phyloP scores from a whole-genome alignment of 75 land plant genomes.

The Selaginella moellendorffii region DNA sequence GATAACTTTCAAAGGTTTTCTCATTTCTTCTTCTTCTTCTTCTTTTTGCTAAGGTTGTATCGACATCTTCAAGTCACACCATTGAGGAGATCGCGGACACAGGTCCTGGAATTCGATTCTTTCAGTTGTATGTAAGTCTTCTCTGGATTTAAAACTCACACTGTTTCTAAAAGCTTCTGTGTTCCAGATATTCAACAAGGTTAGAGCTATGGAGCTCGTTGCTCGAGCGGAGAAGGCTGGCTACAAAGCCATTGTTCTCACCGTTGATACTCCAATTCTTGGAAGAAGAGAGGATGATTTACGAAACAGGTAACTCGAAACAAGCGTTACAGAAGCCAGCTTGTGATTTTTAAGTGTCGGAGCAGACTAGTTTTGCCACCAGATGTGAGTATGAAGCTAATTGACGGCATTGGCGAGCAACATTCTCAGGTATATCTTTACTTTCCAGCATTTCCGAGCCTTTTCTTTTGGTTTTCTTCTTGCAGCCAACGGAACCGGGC shows the following conservation, averaged over 20 bases:
- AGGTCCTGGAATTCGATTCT: conserved; percentile 56
- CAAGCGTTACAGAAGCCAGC: neutral
- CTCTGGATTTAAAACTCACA: neutral
- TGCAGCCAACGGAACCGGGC: neutral
- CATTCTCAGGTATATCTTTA: conserved; percentile 4
- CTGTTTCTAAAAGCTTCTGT: neutral
- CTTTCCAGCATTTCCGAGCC: neutral
- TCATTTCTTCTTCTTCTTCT: neutral
- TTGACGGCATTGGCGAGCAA: conserved; percentile 24
- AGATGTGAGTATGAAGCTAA: conserved; percentile 20
- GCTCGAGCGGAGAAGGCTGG: neutral
- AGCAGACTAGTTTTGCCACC: conserved; percentile 12
- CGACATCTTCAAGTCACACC: conserved; percentile 34
- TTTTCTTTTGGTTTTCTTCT: neutral
- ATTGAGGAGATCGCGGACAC: conserved; percentile 79
- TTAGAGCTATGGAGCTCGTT: conserved; percentile 4
- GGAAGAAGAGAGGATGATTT: neutral
- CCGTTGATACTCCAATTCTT: conserved; percentile 1
- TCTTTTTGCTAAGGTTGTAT: conserved; percentile 36
- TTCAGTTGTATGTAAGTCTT: conserved; percentile 63
- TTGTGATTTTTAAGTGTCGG: neutral
- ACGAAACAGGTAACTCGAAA: conserved; percentile 5
- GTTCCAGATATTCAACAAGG: neutral
- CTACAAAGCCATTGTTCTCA: conserved; percentile 5
- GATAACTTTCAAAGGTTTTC: neutral